Percentiles rank a stretch among this genome's conserved stretches.
These are phyloP conservation scores for Gnetum montanum DNA, from an alignment of 75 land plant genomes.

Conservation along the genomic window DNA sequence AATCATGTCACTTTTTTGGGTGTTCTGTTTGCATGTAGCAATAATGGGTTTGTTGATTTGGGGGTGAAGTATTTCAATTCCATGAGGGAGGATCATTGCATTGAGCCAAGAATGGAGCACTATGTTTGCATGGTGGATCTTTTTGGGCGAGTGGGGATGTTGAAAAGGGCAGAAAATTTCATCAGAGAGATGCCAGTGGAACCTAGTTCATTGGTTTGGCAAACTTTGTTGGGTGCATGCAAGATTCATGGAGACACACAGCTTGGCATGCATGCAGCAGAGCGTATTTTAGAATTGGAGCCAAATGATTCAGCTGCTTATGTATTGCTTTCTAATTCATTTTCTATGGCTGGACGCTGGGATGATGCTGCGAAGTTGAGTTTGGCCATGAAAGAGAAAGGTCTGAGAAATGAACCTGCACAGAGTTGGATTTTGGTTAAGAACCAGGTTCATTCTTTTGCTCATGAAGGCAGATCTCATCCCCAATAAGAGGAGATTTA, in stretches of 20 bases:
- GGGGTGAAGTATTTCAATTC: slow-evolving; percentile 20
- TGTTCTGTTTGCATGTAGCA: slow-evolving; percentile 21
- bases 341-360: slow-evolving; percentile 32
- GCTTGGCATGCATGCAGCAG: slow-evolving; percentile 21
- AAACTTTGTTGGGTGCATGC: slow-evolving; percentile 45
- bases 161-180: slow-evolving; percentile 42
- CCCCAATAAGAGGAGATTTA: slow-evolving; percentile 23
- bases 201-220: slow-evolving; percentile 35
- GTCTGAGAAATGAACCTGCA: slow-evolving; percentile 36
- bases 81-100: neutral
- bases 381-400: slow-evolving; percentile 12
- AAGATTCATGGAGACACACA: slow-evolving; percentile 24
- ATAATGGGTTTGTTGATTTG: slow-evolving; percentile 34
- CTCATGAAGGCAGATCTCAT: slow-evolving; percentile 32
- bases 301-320: slow-evolving; percentile 29
- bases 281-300: slow-evolving; percentile 21
- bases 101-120: slow-evolving; percentile 26
- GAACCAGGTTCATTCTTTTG: slow-evolving; percentile 35
- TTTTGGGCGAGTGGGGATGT: slow-evolving; percentile 26
- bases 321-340: slow-evolving; percentile 40
- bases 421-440: slow-evolving; percentile 41
- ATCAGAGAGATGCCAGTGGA: slow-evolving; percentile 30
- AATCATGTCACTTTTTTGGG: slow-evolving; percentile 36
- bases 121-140: slow-evolving; percentile 30
- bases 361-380: slow-evolving; percentile 19